phyloP scores from a whole-genome alignment of 2,329 filamentous ascomycete genomes.

The Didymellaceae sp. region DNA sequence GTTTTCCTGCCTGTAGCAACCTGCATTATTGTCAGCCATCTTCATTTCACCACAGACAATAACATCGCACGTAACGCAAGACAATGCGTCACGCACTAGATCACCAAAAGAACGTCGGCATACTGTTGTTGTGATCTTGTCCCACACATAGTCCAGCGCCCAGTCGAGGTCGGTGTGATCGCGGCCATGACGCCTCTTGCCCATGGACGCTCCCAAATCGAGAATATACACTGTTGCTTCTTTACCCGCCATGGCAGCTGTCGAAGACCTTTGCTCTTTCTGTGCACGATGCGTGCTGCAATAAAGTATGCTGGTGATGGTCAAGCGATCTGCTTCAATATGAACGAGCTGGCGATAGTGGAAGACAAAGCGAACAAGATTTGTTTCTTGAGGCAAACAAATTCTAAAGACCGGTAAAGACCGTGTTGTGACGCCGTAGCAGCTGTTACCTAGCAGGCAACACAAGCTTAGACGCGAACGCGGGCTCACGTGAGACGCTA shows the following conservation, averaged over 20 bases:
- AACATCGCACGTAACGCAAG: not conserved
- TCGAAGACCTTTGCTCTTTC: conserved; percentile 11
- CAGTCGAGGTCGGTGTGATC: conserved; percentile 83
- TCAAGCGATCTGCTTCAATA: not conserved
- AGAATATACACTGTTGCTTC: conserved; percentile 92
- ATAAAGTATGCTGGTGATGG: not conserved
- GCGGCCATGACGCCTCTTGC: conserved; percentile 71
- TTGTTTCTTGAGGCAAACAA: not conserved
- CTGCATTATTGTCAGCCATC: conserved; percentile 42
- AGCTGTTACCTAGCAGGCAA: conserved; percentile 35
- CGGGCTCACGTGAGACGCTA: conserved; percentile 12
- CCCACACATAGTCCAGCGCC: conserved; percentile 92
- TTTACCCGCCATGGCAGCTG: conserved; percentile 79
- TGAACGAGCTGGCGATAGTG: not conserved
- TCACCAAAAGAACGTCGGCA: conserved; percentile 45
- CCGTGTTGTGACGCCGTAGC: not conserved
- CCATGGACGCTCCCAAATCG: conserved; percentile 88
- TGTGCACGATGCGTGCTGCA: not conserved
- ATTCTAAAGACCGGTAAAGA: not conserved
- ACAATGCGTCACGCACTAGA: conserved; percentile 22
- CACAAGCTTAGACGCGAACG: conserved; percentile 25
- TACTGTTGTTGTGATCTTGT: conserved; percentile 81
- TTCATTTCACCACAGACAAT: not conserved
- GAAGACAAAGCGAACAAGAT: not conserved
- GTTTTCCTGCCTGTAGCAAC: conserved; percentile 75